Evolutionary conservation across 1,284 basidiomycete species (phyloP).

Genomic region (Ganoderma sp.): DNA sequence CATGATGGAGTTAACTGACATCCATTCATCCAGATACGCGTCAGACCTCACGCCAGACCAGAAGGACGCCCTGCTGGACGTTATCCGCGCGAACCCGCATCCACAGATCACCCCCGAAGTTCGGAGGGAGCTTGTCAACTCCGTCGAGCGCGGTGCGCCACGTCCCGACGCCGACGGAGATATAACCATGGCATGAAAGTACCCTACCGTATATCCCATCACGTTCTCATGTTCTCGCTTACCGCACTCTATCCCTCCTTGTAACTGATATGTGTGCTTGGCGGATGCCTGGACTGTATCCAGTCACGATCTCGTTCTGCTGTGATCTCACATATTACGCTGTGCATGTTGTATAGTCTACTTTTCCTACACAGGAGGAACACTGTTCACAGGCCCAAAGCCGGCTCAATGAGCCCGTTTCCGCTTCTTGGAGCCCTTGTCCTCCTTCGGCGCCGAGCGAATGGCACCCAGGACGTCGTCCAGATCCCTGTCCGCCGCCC

Average conservation of each 20-base stretch:
- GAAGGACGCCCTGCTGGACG: slow-evolving; percentile 96
- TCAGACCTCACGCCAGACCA: slow-evolving; percentile 98
- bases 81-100: slow-evolving; percentile 87
- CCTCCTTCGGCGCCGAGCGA: slow-evolving; percentile 48
- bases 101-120: slow-evolving; percentile 91
- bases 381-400: background rate
- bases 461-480: slow-evolving; percentile 52
- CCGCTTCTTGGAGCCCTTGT: slow-evolving; percentile 37
- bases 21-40: slow-evolving; percentile 71
- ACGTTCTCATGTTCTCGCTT: background rate
- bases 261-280: background rate
- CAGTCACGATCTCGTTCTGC: background rate
- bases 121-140: slow-evolving; percentile 83
- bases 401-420: slow-evolving; percentile 30
- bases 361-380: slow-evolving; percentile 2
- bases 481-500: slow-evolving; percentile 41
- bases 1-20: background rate
- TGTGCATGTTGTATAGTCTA: slow-evolving; percentile 4
- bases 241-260: slow-evolving; percentile 6
- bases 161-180: slow-evolving; percentile 55
- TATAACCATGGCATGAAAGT: slow-evolving; percentile 36
- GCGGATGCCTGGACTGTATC: slow-evolving; percentile 3
- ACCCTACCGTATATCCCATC: background rate
- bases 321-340: background rate
- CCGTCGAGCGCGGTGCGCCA: slow-evolving; percentile 74